Evolutionary conservation across 73 alveolate genomes (phyloP).

Genomic region (Durusdinium trenchii): DNA sequence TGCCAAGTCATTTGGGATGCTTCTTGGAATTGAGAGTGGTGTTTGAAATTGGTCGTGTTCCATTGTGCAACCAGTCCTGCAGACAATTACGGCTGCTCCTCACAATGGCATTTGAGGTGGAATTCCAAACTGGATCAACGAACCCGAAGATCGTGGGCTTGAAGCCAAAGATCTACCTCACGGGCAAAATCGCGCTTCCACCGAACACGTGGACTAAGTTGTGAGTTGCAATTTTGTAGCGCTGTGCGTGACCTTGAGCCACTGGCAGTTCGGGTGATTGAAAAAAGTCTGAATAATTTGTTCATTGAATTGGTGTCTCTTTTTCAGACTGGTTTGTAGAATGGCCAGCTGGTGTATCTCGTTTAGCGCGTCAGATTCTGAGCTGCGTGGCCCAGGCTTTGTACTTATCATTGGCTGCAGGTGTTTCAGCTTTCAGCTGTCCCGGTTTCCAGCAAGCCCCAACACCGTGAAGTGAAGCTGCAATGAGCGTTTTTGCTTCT

Average conservation of each 20-base stretch:
- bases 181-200: not conserved
- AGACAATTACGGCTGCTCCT: not conserved
- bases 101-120: not conserved
- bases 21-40: not conserved
- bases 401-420: not conserved
- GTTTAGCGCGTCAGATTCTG: not conserved
- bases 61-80: not conserved
- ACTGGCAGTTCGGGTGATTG: conserved; percentile 11
- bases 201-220: conserved; percentile 25
- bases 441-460: not conserved
- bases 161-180: not conserved
- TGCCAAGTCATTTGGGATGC: not conserved
- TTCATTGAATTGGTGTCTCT: not conserved
- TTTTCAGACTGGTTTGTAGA: not conserved
- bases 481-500: not conserved
- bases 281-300: not conserved
- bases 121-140: not conserved
- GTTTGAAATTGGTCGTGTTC: not conserved
- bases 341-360: not conserved
- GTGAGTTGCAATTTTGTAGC: not conserved
- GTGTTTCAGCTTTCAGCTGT: not conserved
- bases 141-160: conserved; percentile 7
- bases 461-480: not conserved
- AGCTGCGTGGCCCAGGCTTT: not conserved
- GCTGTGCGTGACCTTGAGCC: conserved; percentile 3